phyloP scores from a whole-genome alignment of 805 yeast species.

The Cyberlindnera japonica region DNA sequence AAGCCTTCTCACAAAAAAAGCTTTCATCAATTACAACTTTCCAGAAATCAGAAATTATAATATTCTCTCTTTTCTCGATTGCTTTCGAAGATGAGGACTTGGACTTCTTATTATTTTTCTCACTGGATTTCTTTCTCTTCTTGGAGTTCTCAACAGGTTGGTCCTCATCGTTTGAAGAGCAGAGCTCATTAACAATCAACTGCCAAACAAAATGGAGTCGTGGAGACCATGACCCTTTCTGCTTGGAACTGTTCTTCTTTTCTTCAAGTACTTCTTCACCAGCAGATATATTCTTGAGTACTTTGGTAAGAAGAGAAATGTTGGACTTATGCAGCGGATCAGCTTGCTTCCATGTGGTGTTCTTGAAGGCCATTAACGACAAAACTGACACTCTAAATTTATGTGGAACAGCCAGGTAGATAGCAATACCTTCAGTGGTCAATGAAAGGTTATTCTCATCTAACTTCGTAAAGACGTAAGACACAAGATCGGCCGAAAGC shows the following conservation, averaged over 20 bases:
- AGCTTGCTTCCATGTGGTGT: conserved; percentile 56
- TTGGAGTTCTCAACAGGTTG: conserved; percentile 30
- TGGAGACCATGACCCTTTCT: conserved; percentile 71
- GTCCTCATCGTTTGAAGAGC: conserved; percentile 20
- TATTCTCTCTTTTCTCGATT: conserved; percentile 15
- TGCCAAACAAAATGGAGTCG: conserved; percentile 76
- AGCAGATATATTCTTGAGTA: conserved; percentile 51
- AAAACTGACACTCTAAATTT: conserved; percentile 13
- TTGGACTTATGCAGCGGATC: conserved; percentile 77
- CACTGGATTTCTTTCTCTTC: conserved; percentile 38
- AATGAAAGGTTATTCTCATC: conserved; percentile 53
- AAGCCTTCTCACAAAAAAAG: conserved; percentile 69
- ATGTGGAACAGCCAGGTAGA: conserved; percentile 53
- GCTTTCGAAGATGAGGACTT: conserved; percentile 23
- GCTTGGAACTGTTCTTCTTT: conserved; percentile 35
- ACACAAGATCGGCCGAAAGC: conserved; percentile 19
- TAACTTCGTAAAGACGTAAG: conserved; percentile 38
- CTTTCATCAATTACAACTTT: conserved; percentile 73
- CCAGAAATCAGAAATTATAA: conserved; percentile 69
- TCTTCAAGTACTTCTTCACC: conserved; percentile 28
- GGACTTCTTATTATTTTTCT: conserved; percentile 26
- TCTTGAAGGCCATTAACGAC: conserved; percentile 13
- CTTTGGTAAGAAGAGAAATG: conserved; percentile 54
- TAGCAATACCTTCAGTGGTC: conserved; percentile 77
- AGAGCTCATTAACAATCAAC: conserved; percentile 43